Conservation (phyloP, 2,329 filamentous ascomycete genomes). For the Setomelanomma holmii region DNA sequence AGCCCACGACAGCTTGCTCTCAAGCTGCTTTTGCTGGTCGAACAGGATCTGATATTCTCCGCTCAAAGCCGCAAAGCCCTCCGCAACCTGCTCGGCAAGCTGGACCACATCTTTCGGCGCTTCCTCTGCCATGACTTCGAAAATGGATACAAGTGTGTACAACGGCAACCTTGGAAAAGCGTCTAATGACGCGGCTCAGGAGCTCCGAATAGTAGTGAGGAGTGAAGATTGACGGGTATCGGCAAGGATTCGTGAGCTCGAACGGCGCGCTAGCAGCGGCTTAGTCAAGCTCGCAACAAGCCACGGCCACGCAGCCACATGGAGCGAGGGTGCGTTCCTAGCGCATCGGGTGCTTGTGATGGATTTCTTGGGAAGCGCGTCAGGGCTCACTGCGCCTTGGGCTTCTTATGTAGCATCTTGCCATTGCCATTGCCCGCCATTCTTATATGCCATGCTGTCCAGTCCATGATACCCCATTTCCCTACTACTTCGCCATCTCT, state of each 20-base stretch:
- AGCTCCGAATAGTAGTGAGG: conserved; percentile 20
- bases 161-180: conserved; percentile 15
- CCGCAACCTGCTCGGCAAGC: conserved; percentile 52
- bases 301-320: conserved; percentile 9
- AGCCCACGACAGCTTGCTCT: conserved; percentile 56
- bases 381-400: conserved; percentile 39
- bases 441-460: conserved; percentile 37
- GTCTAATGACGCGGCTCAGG: conserved; percentile 33
- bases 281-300: conserved; percentile 13
- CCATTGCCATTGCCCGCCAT: conserved; percentile 30
- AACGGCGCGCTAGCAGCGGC: conserved; percentile 1
- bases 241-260: conserved; percentile 17
- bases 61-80: conserved; percentile 56
- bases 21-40: conserved; percentile 53
- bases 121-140: conserved; percentile 34
- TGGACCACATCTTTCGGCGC: conserved; percentile 34
- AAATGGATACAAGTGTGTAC: conserved; percentile 11
- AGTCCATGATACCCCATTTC: conserved; percentile 26
- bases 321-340: conserved; percentile 3
- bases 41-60: conserved; percentile 57
- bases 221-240: conserved; percentile 19
- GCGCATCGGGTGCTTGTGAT: conserved; percentile 18
- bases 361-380: conserved; percentile 36
- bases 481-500: conserved; percentile 4
- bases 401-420: conserved; percentile 39